These are phyloP conservation scores for Peronospora tabacina DNA, from an alignment of 352 stramenopile species.

Conservation along the genomic window DNA sequence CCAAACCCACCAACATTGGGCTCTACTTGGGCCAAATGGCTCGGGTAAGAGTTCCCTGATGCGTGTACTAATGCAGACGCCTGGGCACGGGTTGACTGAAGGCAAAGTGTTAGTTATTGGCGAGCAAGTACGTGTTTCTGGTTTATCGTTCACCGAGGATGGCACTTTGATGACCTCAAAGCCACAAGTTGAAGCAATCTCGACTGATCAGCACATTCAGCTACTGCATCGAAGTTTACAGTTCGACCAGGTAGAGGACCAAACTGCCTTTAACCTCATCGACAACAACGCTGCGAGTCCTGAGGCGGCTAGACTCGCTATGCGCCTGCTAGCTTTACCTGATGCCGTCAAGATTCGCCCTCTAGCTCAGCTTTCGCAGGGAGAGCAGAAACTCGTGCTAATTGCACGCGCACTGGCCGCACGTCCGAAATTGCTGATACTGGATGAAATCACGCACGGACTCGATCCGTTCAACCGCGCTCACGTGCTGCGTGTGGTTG, in stretches of 20 bases:
- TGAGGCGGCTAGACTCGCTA: conserved; percentile 29
- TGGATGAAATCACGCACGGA: conserved; percentile 90
- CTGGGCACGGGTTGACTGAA: conserved; percentile 38
- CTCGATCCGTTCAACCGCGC: conserved; percentile 82
- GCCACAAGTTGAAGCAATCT: conserved; percentile 63
- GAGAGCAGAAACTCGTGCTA: conserved; percentile 88
- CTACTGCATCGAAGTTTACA: conserved; percentile 44
- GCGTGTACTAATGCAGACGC: conserved; percentile 57
- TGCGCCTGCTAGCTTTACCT: conserved; percentile 33
- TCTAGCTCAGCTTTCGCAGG: conserved; percentile 82
- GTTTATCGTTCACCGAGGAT: neutral
- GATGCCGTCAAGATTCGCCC: conserved; percentile 27
- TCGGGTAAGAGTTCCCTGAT: conserved; percentile 75
- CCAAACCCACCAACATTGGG: conserved; percentile 52
- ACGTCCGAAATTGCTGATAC: conserved; percentile 70
- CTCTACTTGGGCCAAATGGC: conserved; percentile 57
- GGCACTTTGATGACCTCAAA: neutral
- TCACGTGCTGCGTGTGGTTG: conserved; percentile 65
- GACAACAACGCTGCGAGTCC: conserved; percentile 33
- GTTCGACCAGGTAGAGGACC: conserved; percentile 7
- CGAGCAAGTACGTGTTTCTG: conserved; percentile 11
- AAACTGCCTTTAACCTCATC: conserved; percentile 34
- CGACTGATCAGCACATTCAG: conserved; percentile 86
- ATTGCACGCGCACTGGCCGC: conserved; percentile 75
- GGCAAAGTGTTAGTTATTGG: conserved; percentile 39